Percentiles rank a stretch among this genome's conserved stretches.
Conservation (phyloP, 768 basidiomycete genomes). For the Russula dissimulans region DNA sequence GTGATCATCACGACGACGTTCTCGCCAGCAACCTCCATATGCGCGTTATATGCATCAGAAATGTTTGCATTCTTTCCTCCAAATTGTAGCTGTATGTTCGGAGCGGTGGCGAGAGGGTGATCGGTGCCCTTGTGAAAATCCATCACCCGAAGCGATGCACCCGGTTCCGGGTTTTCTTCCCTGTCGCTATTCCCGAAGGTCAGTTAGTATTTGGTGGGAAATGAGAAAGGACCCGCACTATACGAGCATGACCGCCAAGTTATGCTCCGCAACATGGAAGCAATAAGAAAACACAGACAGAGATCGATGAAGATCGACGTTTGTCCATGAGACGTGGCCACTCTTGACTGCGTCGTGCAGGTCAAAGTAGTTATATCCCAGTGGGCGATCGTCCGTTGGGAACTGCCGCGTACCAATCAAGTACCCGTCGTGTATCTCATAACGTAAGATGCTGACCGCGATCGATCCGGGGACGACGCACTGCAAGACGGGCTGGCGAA, state of each 20-base stretch:
- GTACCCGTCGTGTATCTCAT: conserved; percentile 13
- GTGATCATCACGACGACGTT: conserved; percentile 10
- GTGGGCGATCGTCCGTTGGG: conserved; percentile 10
- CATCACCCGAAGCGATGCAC: conserved; percentile 1
- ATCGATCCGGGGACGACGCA: conserved; percentile 7
- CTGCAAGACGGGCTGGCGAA: conserved; percentile 6
- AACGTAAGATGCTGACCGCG: neutral
- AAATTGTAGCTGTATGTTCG: conserved; percentile 2
- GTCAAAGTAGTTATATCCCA: conserved; percentile 11
- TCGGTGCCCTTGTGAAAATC: conserved; percentile 4
- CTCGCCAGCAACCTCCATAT: conserved; percentile 9
- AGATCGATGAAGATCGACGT: conserved; percentile 10
- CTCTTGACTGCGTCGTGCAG: conserved; percentile 2
- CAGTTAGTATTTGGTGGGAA: neutral
- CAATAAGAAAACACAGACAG: conserved; percentile 5
- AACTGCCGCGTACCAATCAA: conserved; percentile 7
- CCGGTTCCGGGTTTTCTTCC: conserved; percentile 4
- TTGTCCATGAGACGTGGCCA: conserved; percentile 1
- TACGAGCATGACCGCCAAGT: conserved; percentile 11
- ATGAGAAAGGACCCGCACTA: neutral
- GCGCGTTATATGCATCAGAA: conserved; percentile 5
- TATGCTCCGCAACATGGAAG: conserved; percentile 10
- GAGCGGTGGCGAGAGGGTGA: conserved; percentile 6
- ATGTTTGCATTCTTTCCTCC: neutral
- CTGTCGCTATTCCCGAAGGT: conserved; percentile 1